phyloP scores from a whole-genome alignment of 2,329 filamentous ascomycete species.

The Talaromyces sp. region DNA sequence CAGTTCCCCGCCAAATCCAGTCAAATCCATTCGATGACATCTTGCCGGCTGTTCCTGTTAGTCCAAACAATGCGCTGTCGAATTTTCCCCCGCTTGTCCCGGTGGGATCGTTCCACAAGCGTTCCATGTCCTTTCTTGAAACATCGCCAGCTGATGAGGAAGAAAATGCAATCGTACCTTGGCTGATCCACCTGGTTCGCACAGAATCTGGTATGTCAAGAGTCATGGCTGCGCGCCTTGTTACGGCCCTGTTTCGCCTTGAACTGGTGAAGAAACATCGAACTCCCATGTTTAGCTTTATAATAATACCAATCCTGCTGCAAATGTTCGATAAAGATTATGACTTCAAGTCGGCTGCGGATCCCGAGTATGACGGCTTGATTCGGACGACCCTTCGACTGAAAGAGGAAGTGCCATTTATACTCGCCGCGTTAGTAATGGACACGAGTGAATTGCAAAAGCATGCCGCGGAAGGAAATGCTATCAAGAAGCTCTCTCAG shows the following conservation, averaged over 20 bases:
- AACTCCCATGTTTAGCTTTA: slow-evolving; percentile 58
- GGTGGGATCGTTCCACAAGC: slow-evolving; percentile 29
- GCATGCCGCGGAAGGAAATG: slow-evolving; percentile 67
- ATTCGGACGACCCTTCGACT: slow-evolving; percentile 47
- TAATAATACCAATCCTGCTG: slow-evolving; percentile 67
- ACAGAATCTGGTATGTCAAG: slow-evolving; percentile 54
- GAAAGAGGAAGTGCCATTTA: slow-evolving; percentile 65
- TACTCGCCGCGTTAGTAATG: slow-evolving; percentile 72
- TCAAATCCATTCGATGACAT: slow-evolving; percentile 61
- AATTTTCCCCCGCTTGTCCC: slow-evolving; percentile 53
- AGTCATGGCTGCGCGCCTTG: slow-evolving; percentile 63
- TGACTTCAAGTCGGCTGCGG: slow-evolving; percentile 32
- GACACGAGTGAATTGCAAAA: slow-evolving; percentile 76
- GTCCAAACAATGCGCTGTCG: slow-evolving; percentile 28
- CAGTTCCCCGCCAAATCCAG: slow-evolving; percentile 40
- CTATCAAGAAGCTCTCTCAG: slow-evolving; percentile 57
- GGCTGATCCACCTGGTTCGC: slow-evolving; percentile 63
- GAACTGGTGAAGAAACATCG: slow-evolving; percentile 61
- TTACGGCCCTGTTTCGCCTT: slow-evolving; percentile 64
- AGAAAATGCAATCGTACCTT: slow-evolving; percentile 67
- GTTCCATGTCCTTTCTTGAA: slow-evolving; percentile 28
- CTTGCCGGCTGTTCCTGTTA: slow-evolving; percentile 47
- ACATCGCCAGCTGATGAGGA: slow-evolving; percentile 50
- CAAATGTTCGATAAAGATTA: slow-evolving; percentile 57
- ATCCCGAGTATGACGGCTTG: slow-evolving; percentile 31